Evolutionary conservation across 352 stramenopile genomes (phyloP), one percentile per base, ranked within the genome.

Genomic region (Plasmopara muralis): DNA sequence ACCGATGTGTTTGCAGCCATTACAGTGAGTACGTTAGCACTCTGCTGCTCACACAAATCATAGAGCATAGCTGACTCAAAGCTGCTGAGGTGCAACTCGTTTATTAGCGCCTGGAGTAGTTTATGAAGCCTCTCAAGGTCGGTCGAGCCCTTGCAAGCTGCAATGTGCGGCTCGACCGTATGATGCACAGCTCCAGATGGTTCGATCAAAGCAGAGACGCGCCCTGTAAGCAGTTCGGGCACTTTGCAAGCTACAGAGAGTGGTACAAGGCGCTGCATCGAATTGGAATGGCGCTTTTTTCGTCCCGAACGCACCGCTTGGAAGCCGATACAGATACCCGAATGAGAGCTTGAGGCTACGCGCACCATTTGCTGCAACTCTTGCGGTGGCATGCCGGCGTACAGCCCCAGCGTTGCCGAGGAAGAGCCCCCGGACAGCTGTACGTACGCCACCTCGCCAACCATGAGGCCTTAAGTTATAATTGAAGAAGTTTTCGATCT

Each of bases 231-330:
- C 34, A 85, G 49, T 30, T 84, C 48, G 0, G 78, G 78, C 0
- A 60, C 69, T 35, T 65, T 39, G 16, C 73, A 85, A n/a, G 72
- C 78, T 30, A 87, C 54, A 30, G 78, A 72, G 2, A 89, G 73
- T 50, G 78, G 78, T 9, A 89, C 64, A 41, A 89, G 59, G 7
- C 73, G 55, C 16, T 28, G 54, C 28, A 51, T 48, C 0, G 45
- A 40, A 38, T 20, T 42, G 14, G n/a, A 47, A 40, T 25, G n/a
- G 6, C 50, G 34, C n/a, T 55, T 57, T n/a, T 44, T 60, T 34
- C 42, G 25, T 37, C 9, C 28, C 43, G 48, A 7, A 10, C 50
- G 12, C 14, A 66, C 40, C 43, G 77, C 55, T 28, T 62, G 52
- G 31, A 89, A 85, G 40, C 73, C 78, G 13, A 57, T 50, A 41